These are phyloP conservation scores for Tillandsia fasciculata DNA, from an alignment of 176 grass and related monocot genomes.

Conservation along the genomic window DNA sequence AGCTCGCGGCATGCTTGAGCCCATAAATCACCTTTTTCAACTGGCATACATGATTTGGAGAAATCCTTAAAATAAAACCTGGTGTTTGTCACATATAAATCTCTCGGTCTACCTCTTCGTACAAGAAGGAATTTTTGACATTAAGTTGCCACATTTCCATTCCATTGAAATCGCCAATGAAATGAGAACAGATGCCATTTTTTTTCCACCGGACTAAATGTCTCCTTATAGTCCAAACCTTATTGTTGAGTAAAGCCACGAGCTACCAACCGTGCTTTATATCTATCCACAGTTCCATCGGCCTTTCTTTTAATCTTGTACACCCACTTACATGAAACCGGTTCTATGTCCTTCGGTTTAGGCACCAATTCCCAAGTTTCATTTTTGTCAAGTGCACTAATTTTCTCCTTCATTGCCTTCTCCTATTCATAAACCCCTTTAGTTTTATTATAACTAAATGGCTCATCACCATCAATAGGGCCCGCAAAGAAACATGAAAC, in stretches of 20 bases:
- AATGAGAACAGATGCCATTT: background rate
- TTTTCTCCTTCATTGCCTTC: background rate
- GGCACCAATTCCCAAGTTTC: background rate
- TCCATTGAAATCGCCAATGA: background rate
- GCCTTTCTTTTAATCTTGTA: background rate
- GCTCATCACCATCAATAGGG: background rate
- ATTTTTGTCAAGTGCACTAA: background rate
- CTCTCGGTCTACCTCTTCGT: too few species aligned
- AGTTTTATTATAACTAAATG: background rate
- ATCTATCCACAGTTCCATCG: background rate
- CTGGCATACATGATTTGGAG: background rate
- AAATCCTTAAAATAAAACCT: background rate
- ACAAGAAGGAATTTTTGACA: background rate
- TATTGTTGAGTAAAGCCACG: background rate
- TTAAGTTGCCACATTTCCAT: slow-evolving; percentile 1
- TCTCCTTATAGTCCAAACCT: background rate
- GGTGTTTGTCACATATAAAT: background rate
- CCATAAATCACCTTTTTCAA: background rate
- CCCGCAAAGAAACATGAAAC: background rate
- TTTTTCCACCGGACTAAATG: background rate
- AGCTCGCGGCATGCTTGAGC: background rate
- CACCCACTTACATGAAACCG: background rate
- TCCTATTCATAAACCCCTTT: background rate
- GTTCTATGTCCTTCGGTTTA: background rate
- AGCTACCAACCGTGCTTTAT: background rate